A percentile compares a stretch with the other conserved stretches of the same genome.
Evolutionary conservation across 805 yeast genomes (phyloP).

Genomic region (Pachysolen tannophilus): DNA sequence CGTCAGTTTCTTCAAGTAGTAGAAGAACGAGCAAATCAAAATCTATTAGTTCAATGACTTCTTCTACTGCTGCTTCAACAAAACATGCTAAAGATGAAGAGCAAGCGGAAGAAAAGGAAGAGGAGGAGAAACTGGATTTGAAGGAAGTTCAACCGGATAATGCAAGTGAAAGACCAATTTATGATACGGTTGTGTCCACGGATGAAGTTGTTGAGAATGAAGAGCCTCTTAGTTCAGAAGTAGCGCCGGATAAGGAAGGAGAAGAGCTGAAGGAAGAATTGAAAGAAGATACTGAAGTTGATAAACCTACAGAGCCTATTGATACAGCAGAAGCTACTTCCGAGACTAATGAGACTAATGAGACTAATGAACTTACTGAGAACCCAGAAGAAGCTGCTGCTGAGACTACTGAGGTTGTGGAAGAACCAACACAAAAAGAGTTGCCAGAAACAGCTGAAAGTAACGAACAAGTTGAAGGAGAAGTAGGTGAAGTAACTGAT

Average conservation of each 20-base stretch:
- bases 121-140: too few relatives aligned
- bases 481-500: conserved; percentile 3
- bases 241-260: too few relatives aligned
- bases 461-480: conserved; percentile 6
- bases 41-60: not conserved
- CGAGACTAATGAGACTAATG: conserved; percentile 9
- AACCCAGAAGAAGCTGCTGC: conserved; percentile 10
- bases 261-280: too few relatives aligned
- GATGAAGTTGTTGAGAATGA: too few relatives aligned
- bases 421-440: conserved; percentile 9
- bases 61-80: not conserved
- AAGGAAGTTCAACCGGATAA: too few relatives aligned
- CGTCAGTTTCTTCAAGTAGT: not conserved
- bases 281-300: not conserved
- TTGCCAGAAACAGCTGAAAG: conserved; percentile 2
- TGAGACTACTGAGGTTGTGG: conserved; percentile 1
- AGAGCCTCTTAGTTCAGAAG: too few relatives aligned
- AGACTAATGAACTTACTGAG: conserved; percentile 7
- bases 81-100: conserved; percentile 1
- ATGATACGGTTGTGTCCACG: too few relatives aligned
- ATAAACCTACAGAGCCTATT: conserved; percentile 5
- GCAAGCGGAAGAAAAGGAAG: conserved; percentile 6
- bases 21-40: not conserved
- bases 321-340: conserved; percentile 5
- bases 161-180: too few relatives aligned